Evolutionary conservation across 768 basidiomycete species (phyloP).

Genomic region (Boletus rufocinnamomeus): DNA sequence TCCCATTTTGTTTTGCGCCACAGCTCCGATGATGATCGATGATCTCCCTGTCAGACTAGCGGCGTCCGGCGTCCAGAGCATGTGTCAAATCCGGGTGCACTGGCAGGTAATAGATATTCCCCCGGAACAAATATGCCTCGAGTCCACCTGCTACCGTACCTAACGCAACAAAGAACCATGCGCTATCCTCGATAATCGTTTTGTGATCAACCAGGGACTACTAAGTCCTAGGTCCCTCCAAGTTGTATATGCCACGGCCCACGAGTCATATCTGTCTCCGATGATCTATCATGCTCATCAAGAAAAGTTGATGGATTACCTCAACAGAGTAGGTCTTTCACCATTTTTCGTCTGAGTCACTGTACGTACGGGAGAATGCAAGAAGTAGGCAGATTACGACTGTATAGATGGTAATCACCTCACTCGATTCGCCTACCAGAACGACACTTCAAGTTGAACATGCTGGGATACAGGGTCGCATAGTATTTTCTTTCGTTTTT

Average conservation of each 20-base stretch:
- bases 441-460: not conserved
- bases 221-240: not conserved
- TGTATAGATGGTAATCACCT: not conserved
- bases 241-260: not conserved
- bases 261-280: not conserved
- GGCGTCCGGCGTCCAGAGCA: not conserved
- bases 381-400: not conserved
- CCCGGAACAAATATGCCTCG: not conserved
- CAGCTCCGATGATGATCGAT: not conserved
- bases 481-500: not conserved
- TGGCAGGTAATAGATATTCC: not conserved
- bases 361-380: too few relatives aligned
- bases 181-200: not conserved
- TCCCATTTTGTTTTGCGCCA: too few relatives aligned
- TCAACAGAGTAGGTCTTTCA: not conserved
- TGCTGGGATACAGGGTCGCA: not conserved
- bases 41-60: not conserved
- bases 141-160: not conserved
- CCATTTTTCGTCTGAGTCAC: not conserved
- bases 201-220: not conserved
- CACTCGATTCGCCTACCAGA: not conserved
- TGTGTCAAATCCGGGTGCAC: not conserved
- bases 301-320: not conserved
- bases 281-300: not conserved
- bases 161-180: not conserved